Conservation (phyloP, 108 stramenopile genomes). For the Tribonema minus region DNA sequence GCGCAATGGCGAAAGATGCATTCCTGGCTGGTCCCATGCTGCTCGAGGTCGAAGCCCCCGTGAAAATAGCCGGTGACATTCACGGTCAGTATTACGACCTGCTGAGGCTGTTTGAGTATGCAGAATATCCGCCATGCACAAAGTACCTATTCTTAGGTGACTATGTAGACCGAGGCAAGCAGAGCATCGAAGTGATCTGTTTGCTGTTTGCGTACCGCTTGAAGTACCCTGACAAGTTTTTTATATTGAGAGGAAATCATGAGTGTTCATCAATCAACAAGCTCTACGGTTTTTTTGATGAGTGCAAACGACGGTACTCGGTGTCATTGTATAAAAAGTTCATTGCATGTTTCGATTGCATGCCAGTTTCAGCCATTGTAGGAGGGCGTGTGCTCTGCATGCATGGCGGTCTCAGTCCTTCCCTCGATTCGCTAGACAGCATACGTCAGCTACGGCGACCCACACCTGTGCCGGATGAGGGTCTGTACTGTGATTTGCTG, state of each 20-base stretch:
- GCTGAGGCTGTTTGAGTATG: constrained; percentile 82
- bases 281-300: constrained; percentile 54
- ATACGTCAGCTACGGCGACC: constrained; percentile 48
- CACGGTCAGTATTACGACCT: constrained; percentile 95
- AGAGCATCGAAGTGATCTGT: constrained; percentile 50
- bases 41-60: constrained; percentile 62
- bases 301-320: constrained; percentile 53
- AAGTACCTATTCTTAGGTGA: constrained; percentile 44
- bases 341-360: constrained; percentile 54
- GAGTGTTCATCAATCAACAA: constrained; percentile 54
- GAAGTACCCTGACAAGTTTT: constrained; percentile 51
- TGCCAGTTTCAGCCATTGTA: constrained; percentile 53
- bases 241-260: constrained; percentile 55
- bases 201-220: constrained; percentile 49
- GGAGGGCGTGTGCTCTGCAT: constrained; percentile 54
- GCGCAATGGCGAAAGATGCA: too few relatives aligned
- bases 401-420: too few relatives aligned
- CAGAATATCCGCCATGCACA: constrained; percentile 22
- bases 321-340: constrained; percentile 51
- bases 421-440: constrained; percentile 47
- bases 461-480: too few relatives aligned
- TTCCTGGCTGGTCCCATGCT: constrained; percentile 90
- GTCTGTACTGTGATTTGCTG: too few relatives aligned
- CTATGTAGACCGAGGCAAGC: constrained; percentile 52
- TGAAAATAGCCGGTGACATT: constrained; percentile 96